Evolutionary conservation across 1,139 yeast species (phyloP).

Genomic region (Martiniozyma asiatica): DNA sequence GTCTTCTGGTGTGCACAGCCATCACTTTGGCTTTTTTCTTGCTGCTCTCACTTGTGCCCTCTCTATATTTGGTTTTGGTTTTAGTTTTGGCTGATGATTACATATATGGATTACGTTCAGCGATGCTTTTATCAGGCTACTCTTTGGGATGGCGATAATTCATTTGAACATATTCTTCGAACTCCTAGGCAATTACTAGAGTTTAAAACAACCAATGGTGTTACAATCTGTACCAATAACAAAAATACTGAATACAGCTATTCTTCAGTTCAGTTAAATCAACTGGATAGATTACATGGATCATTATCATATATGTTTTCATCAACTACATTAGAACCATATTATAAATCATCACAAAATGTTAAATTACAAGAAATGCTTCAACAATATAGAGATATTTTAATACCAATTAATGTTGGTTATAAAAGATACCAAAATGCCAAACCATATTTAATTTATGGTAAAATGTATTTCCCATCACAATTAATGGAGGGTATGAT

Average conservation of each 20-base stretch:
- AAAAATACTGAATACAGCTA: slow-evolving; percentile 63
- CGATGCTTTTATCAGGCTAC: slow-evolving; percentile 58
- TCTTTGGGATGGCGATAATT: slow-evolving; percentile 67
- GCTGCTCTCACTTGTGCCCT: no score
- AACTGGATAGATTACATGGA: slow-evolving; percentile 61
- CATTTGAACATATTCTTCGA: slow-evolving; percentile 60
- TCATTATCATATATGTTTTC: slow-evolving; percentile 75
- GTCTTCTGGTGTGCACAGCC: no score
- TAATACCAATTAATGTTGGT: slow-evolving; percentile 4
- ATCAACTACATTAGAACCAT: slow-evolving; percentile 41
- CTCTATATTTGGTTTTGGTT: no score
- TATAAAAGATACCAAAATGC: slow-evolving; percentile 6
- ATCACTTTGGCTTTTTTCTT: no score
- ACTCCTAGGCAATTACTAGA: slow-evolving; percentile 63
- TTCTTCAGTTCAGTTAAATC: slow-evolving; percentile 62
- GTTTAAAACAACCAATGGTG: slow-evolving; percentile 62
- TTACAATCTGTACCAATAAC: slow-evolving; percentile 57
- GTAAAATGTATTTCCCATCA: slow-evolving; percentile 82
- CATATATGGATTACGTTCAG: slow-evolving; percentile 77
- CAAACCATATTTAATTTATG: slow-evolving; percentile 56
- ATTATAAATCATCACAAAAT: slow-evolving; percentile 36
- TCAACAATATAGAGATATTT: slow-evolving; percentile 59
- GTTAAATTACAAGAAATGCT: slow-evolving; percentile 60
- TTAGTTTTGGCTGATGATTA: no score
- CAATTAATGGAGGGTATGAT: slow-evolving; percentile 83